These are phyloP conservation scores for Agrocybe praecox DNA, from an alignment of 768 basidiomycete genomes.

Conservation along the genomic window DNA sequence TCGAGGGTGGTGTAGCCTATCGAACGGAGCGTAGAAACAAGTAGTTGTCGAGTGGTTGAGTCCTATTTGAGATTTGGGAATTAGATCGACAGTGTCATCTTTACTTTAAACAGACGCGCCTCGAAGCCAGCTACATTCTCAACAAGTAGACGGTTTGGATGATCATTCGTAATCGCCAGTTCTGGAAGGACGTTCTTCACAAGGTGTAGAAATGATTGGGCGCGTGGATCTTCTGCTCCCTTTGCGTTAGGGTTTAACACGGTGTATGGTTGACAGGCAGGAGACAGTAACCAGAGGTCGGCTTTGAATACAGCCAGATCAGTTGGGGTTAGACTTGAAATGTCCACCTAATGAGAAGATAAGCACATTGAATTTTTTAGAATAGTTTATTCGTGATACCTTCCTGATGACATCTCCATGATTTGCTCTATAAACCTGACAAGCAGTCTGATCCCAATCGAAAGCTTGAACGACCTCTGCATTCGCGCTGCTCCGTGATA, in stretches of 20 bases:
- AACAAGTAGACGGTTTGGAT: constrained; percentile 64
- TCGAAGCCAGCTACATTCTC: constrained; percentile 88
- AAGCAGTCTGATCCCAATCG: constrained; percentile 82
- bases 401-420: constrained; percentile 53
- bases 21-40: constrained; percentile 52
- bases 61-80: constrained; percentile 37
- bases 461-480: constrained; percentile 65
- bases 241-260: constrained; percentile 74
- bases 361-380: background rate
- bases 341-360: constrained; percentile 50
- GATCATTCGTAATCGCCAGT: constrained; percentile 41
- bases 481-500: constrained; percentile 50
- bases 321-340: constrained; percentile 53
- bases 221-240: constrained; percentile 73
- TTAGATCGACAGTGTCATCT: constrained; percentile 1
- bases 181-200: constrained; percentile 64
- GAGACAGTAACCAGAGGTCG: constrained; percentile 77
- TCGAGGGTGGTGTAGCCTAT: constrained; percentile 64
- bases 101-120: constrained; percentile 40
- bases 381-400: constrained; percentile 32
- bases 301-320: constrained; percentile 51
- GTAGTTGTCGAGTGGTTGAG: constrained; percentile 60
- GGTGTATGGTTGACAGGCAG: constrained; percentile 85
- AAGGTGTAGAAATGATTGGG: constrained; percentile 75
- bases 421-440: constrained; percentile 69